Evolutionary conservation across 768 basidiomycete genomes (phyloP).

Genomic region (Dentipellis sp.): DNA sequence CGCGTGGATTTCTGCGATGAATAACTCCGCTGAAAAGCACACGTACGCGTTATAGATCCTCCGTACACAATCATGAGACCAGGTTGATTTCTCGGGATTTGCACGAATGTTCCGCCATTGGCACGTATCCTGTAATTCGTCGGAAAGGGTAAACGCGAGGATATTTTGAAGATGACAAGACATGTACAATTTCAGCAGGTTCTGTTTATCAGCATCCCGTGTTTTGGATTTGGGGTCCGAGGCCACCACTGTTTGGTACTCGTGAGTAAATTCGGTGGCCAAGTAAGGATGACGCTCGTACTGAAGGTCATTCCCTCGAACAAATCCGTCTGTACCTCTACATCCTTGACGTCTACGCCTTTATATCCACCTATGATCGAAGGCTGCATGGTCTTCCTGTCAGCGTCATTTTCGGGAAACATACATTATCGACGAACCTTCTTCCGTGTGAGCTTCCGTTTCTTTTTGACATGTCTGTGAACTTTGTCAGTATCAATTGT

Average conservation of each 20-base stretch:
- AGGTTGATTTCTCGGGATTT: slow-evolving; percentile 48
- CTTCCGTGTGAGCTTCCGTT: slow-evolving; percentile 42
- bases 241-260: slow-evolving; percentile 46
- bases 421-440: slow-evolving; percentile 28
- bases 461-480: slow-evolving; percentile 41
- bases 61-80: slow-evolving; percentile 57
- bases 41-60: slow-evolving; percentile 59
- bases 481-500: not conserved
- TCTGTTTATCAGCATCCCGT: slow-evolving; percentile 58
- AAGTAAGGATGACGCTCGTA: slow-evolving; percentile 26
- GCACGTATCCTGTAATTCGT: slow-evolving; percentile 45
- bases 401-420: not conserved
- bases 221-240: slow-evolving; percentile 66
- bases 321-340: slow-evolving; percentile 51
- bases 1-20: not conserved
- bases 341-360: slow-evolving; percentile 52
- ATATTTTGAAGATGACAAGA: not conserved
- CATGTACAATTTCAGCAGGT: slow-evolving; percentile 57
- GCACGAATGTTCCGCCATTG: slow-evolving; percentile 57
- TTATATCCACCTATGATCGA: slow-evolving; percentile 56
- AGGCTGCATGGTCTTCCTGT: slow-evolving; percentile 27
- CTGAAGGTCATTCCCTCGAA: slow-evolving; percentile 77
- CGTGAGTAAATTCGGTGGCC: not conserved
- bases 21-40: not conserved
- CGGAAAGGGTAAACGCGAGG: not conserved